phyloP scores from a whole-genome alignment of 169 alveolate genomes.

The Miamiensis avidus region DNA sequence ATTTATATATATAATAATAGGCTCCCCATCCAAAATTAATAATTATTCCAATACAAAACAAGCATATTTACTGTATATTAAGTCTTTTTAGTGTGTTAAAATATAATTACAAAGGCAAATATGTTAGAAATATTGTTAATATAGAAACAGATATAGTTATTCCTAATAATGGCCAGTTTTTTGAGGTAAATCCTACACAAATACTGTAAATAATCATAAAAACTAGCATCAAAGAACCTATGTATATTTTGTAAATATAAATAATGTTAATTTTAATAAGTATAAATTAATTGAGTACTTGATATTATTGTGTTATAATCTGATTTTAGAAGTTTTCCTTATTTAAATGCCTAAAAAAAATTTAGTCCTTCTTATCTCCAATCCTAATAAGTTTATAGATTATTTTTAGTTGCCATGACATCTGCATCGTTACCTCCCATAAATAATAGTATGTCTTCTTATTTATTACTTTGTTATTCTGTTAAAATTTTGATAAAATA shows the following conservation, averaged over 20 bases:
- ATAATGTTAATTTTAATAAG: background rate
- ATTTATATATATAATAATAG: background rate
- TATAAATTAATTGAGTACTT: background rate
- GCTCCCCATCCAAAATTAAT: conserved; percentile 22
- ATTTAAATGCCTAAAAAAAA: background rate
- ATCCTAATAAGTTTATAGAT: background rate
- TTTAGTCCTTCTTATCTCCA: conserved; percentile 13
- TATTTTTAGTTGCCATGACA: background rate
- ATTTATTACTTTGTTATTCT: background rate
- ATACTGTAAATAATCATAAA: conserved; percentile 2
- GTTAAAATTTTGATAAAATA: too few relatives aligned
- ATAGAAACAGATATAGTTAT: conserved; percentile 4
- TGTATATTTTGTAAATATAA: background rate
- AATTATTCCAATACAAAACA: background rate
- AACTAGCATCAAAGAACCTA: conserved; percentile 6
- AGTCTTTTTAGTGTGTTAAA: conserved; percentile 9
- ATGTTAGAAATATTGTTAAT: background rate
- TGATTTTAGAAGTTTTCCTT: background rate
- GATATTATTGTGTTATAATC: conserved; percentile 18
- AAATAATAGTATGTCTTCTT: background rate
- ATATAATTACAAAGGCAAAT: conserved; percentile 11
- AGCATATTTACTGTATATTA: background rate
- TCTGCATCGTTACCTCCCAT: background rate
- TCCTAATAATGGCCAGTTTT: conserved; percentile 6
- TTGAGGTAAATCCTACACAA: conserved; percentile 13